Evolutionary conservation across 306 rosid species (phyloP).

Genomic region (Cicer yamashitae): DNA sequence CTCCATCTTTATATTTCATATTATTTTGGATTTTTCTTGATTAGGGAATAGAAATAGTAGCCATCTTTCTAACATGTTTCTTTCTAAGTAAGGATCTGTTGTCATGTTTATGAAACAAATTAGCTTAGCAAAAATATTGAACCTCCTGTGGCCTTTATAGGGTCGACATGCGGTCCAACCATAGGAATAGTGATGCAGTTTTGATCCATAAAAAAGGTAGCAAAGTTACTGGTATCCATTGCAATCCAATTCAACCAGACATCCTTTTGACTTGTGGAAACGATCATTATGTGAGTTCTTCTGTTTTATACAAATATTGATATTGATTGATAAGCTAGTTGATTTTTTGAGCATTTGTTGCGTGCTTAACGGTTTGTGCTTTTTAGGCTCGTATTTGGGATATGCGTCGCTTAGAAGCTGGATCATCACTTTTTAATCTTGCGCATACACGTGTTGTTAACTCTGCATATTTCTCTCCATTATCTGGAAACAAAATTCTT

Average conservation of each 20-base stretch:
- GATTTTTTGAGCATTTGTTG: background rate
- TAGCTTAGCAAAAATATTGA: constrained; percentile 1
- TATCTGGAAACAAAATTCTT: constrained; percentile 83
- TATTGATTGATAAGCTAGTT: constrained; percentile 4
- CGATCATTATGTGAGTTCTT: constrained; percentile 84
- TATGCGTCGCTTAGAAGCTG: constrained; percentile 72
- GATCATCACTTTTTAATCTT: constrained; percentile 66
- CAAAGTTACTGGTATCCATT: constrained; percentile 91
- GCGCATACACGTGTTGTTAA: constrained; percentile 84
- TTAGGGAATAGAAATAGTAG: constrained; percentile 18
- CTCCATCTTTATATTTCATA: no score
- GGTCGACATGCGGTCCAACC: constrained; percentile 78
- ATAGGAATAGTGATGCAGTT: constrained; percentile 63
- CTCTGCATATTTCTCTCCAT: constrained; percentile 89
- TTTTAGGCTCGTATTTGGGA: constrained; percentile 96
- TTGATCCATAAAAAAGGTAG: constrained; percentile 89
- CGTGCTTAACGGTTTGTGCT: constrained; percentile 21
- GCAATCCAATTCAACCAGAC: constrained; percentile 94
- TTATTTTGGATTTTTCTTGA: background rate
- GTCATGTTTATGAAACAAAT: constrained; percentile 12
- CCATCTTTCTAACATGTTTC: background rate
- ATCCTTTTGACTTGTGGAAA: constrained; percentile 91
- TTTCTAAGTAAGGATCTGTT: background rate
- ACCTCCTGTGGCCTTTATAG: constrained; percentile 49
- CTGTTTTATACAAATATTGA: constrained; percentile 10